A percentile compares a stretch with the other conserved stretches of the same genome.
These are phyloP conservation scores for Starmerella sp. DNA, from an alignment of 805 yeast genomes.

Conservation along the genomic window DNA sequence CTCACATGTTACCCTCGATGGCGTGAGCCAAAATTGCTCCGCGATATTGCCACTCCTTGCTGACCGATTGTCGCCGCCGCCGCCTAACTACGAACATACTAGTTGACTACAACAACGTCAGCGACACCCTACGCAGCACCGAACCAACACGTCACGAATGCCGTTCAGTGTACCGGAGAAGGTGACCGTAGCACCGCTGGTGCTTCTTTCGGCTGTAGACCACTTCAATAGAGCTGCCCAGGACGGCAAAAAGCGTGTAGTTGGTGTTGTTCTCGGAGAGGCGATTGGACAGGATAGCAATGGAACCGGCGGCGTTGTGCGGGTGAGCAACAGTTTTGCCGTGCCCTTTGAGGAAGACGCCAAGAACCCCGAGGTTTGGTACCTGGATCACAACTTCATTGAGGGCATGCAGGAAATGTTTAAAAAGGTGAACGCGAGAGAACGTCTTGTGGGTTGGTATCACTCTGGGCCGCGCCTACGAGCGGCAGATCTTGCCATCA, in stretches of 20 bases:
- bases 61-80: slow-evolving; percentile 2
- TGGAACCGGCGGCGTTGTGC: slow-evolving; percentile 35
- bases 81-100: neutral
- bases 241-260: slow-evolving; percentile 66
- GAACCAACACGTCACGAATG: neutral
- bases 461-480: slow-evolving; percentile 93
- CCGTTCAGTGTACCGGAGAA: slow-evolving; percentile 29
- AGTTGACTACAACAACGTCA: neutral
- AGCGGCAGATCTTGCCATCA: slow-evolving; percentile 79
- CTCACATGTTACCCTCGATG: neutral
- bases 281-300: slow-evolving; percentile 23
- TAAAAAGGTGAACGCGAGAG: slow-evolving; percentile 94
- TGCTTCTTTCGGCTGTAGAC: slow-evolving; percentile 84
- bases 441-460: slow-evolving; percentile 96
- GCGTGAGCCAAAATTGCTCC: neutral
- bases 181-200: slow-evolving; percentile 92
- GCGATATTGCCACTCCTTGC: neutral
- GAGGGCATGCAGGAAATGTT: slow-evolving; percentile 97
- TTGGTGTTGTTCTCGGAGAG: slow-evolving; percentile 91
- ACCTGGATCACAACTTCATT: slow-evolving; percentile 88
- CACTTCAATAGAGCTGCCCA: slow-evolving; percentile 83
- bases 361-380: slow-evolving; percentile 86
- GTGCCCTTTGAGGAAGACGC: slow-evolving; percentile 97
- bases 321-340: slow-evolving; percentile 87
- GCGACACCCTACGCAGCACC: neutral